Evolutionary conservation across 495 filamentous ascomycete species (phyloP).

Genomic region (Chaetomium fimeti): DNA sequence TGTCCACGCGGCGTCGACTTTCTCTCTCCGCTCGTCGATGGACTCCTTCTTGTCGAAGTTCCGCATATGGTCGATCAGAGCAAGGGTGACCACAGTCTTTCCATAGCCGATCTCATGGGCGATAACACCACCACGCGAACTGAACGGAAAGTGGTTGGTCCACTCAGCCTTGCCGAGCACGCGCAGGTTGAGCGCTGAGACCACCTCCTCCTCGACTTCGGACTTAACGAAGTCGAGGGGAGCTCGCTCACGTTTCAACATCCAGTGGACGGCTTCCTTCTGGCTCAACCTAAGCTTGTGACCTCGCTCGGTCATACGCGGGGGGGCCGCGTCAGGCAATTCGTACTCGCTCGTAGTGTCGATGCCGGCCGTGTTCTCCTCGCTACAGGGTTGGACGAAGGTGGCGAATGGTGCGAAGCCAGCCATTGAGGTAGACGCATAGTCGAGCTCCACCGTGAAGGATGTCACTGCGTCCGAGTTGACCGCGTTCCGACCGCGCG

Average conservation of each 20-base stretch:
- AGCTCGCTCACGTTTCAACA: slow-evolving; percentile 58
- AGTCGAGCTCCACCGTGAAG: slow-evolving; percentile 20
- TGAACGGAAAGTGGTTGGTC: slow-evolving; percentile 32
- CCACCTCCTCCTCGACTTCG: slow-evolving; percentile 66
- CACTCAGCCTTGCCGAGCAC: slow-evolving; percentile 58
- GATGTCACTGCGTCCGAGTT: background rate
- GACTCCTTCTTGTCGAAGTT: slow-evolving; percentile 29
- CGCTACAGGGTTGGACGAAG: slow-evolving; percentile 14
- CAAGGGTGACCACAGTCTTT: slow-evolving; percentile 74
- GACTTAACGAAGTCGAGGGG: slow-evolving; percentile 55
- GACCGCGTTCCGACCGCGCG: slow-evolving; percentile 2
- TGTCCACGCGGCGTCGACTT: slow-evolving; percentile 15
- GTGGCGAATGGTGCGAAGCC: slow-evolving; percentile 6
- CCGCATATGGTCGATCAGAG: slow-evolving; percentile 56
- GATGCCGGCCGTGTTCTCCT: slow-evolving; percentile 6
- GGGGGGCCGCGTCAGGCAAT: background rate
- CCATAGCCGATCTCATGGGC: slow-evolving; percentile 80
- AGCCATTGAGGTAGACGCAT: background rate
- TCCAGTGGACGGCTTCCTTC: slow-evolving; percentile 54
- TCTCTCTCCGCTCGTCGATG: slow-evolving; percentile 17
- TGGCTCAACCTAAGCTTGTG: slow-evolving; percentile 27
- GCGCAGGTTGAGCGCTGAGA: slow-evolving; percentile 60
- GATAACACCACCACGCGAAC: slow-evolving; percentile 64
- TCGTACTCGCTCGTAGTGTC: background rate
- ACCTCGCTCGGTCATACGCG: background rate